Percentiles rank a stretch among this genome's conserved stretches.
Conservation (phyloP, 139 green algal species). For the Chlamydomonas schloesseri region DNA sequence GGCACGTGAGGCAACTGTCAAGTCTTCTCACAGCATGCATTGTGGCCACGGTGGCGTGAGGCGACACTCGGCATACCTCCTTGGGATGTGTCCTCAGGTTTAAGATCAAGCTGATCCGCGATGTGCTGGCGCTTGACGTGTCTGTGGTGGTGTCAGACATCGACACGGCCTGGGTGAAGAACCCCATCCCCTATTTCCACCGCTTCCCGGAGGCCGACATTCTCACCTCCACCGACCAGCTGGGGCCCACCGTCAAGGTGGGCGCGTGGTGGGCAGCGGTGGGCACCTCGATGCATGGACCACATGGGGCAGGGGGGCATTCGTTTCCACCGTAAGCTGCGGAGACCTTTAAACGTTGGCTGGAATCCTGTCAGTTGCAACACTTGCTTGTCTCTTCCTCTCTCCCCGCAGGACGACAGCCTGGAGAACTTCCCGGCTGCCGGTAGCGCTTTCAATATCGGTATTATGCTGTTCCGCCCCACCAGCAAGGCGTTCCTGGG, state of each 20-base stretch:
- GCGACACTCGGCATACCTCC: too few species aligned
- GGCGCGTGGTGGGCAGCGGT: too few species aligned
- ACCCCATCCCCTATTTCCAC: slow-evolving; percentile 86
- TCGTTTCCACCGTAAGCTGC: too few species aligned
- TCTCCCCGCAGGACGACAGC: slow-evolving; percentile 59
- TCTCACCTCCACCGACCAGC: slow-evolving; percentile 87
- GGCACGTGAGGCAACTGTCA: too few species aligned
- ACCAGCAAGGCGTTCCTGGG: slow-evolving; percentile 56
- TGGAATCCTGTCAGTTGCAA: too few species aligned
- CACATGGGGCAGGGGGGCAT: too few species aligned
- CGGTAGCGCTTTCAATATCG: slow-evolving; percentile 89
- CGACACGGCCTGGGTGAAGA: slow-evolving; percentile 86
- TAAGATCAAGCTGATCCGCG: slow-evolving; percentile 53
- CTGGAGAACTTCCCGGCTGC: slow-evolving; percentile 74
- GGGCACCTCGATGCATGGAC: too few species aligned
- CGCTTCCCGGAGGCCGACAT: slow-evolving; percentile 84
- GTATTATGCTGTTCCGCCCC: slow-evolving; percentile 89
- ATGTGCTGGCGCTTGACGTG: slow-evolving; percentile 49
- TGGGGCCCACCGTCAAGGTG: slow-evolving; percentile 58
- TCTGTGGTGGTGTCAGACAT: slow-evolving; percentile 87
- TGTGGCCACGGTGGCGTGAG: too few species aligned
- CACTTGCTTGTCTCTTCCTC: too few species aligned
- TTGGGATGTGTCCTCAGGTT: too few species aligned
- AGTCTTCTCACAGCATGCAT: too few species aligned
- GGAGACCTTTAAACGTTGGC: too few species aligned